Conservation (phyloP, 2,329 filamentous ascomycete genomes). For the Xylaria sp. region DNA sequence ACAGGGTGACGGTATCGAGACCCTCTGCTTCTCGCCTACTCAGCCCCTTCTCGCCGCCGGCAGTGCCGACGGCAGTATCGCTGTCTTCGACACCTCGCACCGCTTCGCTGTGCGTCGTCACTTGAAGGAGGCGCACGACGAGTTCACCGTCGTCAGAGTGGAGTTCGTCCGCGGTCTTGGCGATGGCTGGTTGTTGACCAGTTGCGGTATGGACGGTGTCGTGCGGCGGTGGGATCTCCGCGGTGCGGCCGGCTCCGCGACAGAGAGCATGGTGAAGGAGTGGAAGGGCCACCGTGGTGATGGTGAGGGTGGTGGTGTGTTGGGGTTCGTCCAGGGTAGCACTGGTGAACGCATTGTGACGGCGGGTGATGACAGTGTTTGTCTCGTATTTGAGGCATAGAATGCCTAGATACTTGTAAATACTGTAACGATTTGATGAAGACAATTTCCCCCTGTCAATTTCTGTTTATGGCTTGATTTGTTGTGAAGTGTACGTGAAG, state of each 20-base stretch:
- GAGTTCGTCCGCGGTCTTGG: constrained; percentile 64
- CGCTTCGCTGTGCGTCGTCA: constrained; percentile 81
- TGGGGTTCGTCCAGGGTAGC: constrained; percentile 83
- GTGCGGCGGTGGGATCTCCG: constrained; percentile 79
- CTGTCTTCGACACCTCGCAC: constrained; percentile 79
- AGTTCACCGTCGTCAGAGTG: constrained; percentile 86
- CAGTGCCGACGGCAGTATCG: constrained; percentile 72
- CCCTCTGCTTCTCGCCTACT: constrained; percentile 54
- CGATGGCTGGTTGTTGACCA: constrained; percentile 68
- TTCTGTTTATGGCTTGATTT: too few relatives aligned
- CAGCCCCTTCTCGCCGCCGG: constrained; percentile 56
- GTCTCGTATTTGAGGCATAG: constrained; percentile 61
- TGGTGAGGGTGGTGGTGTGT: constrained; percentile 79
- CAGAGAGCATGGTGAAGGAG: constrained; percentile 69
- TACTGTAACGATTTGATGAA: background rate
- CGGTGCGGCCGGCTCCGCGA: constrained; percentile 46
- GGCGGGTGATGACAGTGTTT: constrained; percentile 78
- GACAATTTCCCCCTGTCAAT: background rate
- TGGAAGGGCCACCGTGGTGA: constrained; percentile 86
- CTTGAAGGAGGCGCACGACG: constrained; percentile 77
- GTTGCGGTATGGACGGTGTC: constrained; percentile 86
- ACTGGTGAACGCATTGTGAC: constrained; percentile 73
- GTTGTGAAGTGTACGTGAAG: too few relatives aligned
- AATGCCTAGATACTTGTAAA: background rate
- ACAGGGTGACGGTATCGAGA: constrained; percentile 72